Base-by-base conservation (phyloP, 2,329 filamentous ascomycete genomes). In the Sarocladium oryzae region DNA sequence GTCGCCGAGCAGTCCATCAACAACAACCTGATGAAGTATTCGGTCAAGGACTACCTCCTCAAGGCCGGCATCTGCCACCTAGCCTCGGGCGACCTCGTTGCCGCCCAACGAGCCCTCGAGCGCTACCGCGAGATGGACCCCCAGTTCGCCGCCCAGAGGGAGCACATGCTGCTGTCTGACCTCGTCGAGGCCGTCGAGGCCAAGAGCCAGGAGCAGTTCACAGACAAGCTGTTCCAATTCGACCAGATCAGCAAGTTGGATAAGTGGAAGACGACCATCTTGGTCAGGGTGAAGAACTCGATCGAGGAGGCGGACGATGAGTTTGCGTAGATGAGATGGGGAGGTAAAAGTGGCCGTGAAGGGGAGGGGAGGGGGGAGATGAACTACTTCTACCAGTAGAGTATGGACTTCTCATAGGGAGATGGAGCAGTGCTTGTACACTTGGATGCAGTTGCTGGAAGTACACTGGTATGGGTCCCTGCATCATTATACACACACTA, bases 21-120 rank as follows among this genome's bases (percentile, higher is more conserved):
- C 68, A 96, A 95, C 75, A 93, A 95, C 68, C 76, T 96, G 53
- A 92, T 95, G 88, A 88, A 85, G 66, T 95, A 89, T 81, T 89
- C 83, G 45, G 89, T 97, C 56, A 97, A 96, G 70, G 90, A 96
- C 58, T 96, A 96, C 72, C 85, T 96, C 63, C 78, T 97, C 63
- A 96, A 96, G 73, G 89, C 89, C 1, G 91, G 90, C 28, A 88
- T 97, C 64, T 96, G 91, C 73, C 86, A 95, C 66, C 77, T 97
- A 33, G 82, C 81, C 35, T 76, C 74, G 16, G 75, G 76, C 54
- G 92, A 97, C 66, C 73, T 86, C 61, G 87, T 96, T 51, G 87
- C 85, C 45, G 79, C 85, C 16, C 85, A 85, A 63, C 81, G 89
- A 48, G 91, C 90, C 26, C 73, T 97, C 20, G 86, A 95, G 61